These are phyloP conservation scores for Zygosaccharomyces rouxii DNA, from an alignment of 805 yeast species.

Conservation along the genomic window DNA sequence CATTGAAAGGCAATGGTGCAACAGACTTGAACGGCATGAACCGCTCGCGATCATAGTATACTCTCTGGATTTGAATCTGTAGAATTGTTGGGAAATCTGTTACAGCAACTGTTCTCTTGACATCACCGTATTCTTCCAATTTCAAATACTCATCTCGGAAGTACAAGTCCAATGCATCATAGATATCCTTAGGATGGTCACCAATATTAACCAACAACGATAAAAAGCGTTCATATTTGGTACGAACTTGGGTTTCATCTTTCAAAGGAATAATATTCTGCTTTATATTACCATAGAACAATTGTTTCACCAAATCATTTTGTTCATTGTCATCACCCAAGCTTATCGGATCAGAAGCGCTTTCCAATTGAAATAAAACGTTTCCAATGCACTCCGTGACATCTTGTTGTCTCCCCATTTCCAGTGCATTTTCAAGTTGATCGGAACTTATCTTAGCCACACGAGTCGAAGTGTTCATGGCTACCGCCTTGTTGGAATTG, in stretches of 20 bases:
- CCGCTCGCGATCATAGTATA: slow-evolving; percentile 73
- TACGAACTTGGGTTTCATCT: slow-evolving; percentile 37
- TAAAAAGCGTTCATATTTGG: slow-evolving; percentile 68
- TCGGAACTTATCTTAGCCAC: slow-evolving; percentile 43
- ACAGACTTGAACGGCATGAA: slow-evolving; percentile 75
- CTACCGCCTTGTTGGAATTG: slow-evolving; percentile 13
- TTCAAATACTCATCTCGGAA: slow-evolving; percentile 65
- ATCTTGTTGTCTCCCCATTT: slow-evolving; percentile 90
- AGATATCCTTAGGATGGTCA: slow-evolving; percentile 81
- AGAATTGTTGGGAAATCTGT: slow-evolving; percentile 71
- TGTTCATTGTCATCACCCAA: slow-evolving; percentile 78
- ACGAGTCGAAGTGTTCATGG: slow-evolving; percentile 22
- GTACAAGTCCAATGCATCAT: slow-evolving; percentile 83
- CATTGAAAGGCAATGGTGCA: slow-evolving; percentile 77
- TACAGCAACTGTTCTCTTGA: slow-evolving; percentile 68
- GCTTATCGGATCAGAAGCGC: slow-evolving; percentile 66
- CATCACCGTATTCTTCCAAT: slow-evolving; percentile 65
- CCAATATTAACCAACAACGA: slow-evolving; percentile 81
- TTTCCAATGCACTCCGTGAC: slow-evolving; percentile 96
- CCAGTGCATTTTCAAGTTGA: slow-evolving; percentile 69
- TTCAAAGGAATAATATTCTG: slow-evolving; percentile 62
- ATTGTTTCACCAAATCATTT: slow-evolving; percentile 67
- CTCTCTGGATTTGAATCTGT: slow-evolving; percentile 92
- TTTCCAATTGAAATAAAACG: slow-evolving; percentile 84
- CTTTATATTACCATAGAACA: slow-evolving; percentile 82